These are phyloP conservation scores for Magnolia sinica DNA, from an alignment of 164 flowering plant species.

Conservation along the genomic window DNA sequence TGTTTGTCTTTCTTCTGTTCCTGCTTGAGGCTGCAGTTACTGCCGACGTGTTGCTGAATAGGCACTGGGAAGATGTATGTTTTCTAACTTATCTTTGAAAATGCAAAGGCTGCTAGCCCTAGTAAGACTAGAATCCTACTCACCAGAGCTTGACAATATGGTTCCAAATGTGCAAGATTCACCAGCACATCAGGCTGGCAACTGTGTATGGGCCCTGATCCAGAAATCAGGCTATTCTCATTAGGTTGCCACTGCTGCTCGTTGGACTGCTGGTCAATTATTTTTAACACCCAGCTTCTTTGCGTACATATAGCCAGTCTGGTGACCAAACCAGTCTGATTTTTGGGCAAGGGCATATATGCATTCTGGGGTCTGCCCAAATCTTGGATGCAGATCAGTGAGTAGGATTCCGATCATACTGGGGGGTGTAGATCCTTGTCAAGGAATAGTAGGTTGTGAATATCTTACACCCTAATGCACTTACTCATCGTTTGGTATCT, in stretches of 20 bases:
- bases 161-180: not conserved
- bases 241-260: too few species aligned
- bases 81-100: not conserved
- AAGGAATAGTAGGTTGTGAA: not conserved
- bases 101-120: not conserved
- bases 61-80: slow-evolving; percentile 74
- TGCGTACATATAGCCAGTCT: not conserved
- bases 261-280: not conserved
- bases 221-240: too few species aligned
- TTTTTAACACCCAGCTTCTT: not conserved
- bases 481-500: not conserved
- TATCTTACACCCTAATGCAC: not conserved
- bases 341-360: not conserved
- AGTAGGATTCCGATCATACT: not conserved
- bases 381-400: not conserved
- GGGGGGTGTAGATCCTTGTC: not conserved
- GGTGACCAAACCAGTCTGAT: not conserved
- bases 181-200: not conserved
- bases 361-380: not conserved
- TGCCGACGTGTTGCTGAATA: slow-evolving; percentile 72
- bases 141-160: too few species aligned
- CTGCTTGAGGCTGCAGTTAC: slow-evolving; percentile 74
- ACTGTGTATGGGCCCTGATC: not conserved
- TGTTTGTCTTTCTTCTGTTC: slow-evolving; percentile 55
- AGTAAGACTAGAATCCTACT: not conserved